Evolutionary conservation across 148 eudicot genomes (phyloP), one percentile per base, ranked within the genome.

Genomic region (Linanthus parryae): DNA sequence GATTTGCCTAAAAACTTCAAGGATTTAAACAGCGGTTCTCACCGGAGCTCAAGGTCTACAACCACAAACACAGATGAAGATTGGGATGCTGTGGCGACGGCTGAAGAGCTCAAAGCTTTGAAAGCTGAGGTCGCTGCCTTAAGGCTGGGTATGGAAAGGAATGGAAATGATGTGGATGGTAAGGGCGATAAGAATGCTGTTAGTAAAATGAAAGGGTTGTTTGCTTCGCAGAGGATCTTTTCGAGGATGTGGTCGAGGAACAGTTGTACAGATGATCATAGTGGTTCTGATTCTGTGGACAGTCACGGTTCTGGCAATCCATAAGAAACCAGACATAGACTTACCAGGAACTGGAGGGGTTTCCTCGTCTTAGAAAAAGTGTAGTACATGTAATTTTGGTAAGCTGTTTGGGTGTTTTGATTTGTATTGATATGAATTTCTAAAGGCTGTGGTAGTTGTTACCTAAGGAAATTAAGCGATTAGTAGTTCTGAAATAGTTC

Each of bases 51-150:
- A 1, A 71, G 84, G 29, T 77, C 96, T 1, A 73, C 77, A 1
- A 17, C 39, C 16, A 66, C 72, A 8, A 31, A 28, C 7, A 74
- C 74, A 5, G 88, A 84, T 11, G 99, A 75, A 59, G 96, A 92
- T 17, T 94, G 99, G 99, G 99, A 94, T 8, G 77, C 78, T 1
- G 70, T 78, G n/a, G 99, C 95, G 44, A 73, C 99, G 1, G 76
- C 68, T 0, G 96, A 88, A 58, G 95, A 88, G 64, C 72, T 94
- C 40, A 77, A 69, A 59, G 76, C 85, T 44, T 64, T 94, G 44
- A 84, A 72, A 65, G 84, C 78, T 0, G 95, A 88, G 66, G 58
- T 94, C 26, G 91, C 99, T 0, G 83, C 95, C 29, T 52, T 94
- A 48, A 74, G 84, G 53, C 22, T 85, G 37, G 87, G 72, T 12